These are phyloP conservation scores for Phytophthora pistaciae DNA, from an alignment of 352 stramenopile species.

Conservation along the genomic window DNA sequence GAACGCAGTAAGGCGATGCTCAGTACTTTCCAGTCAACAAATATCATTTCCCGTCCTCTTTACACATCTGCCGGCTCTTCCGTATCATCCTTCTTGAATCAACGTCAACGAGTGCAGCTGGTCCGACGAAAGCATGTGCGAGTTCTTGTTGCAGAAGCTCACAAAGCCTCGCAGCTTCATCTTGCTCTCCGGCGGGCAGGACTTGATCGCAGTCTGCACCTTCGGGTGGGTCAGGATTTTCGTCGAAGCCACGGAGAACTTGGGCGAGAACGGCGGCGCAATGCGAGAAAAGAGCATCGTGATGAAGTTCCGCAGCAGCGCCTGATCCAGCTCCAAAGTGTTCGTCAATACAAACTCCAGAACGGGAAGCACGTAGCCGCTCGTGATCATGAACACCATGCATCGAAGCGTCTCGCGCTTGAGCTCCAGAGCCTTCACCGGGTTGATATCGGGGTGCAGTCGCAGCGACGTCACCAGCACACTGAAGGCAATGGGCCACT, in stretches of 20 bases:
- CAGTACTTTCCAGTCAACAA: background rate
- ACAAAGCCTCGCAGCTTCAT: slow-evolving; percentile 76
- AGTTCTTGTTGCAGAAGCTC: slow-evolving; percentile 76
- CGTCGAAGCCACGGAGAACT: slow-evolving; percentile 75
- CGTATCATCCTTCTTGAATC: slow-evolving; percentile 51
- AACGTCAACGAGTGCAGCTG: slow-evolving; percentile 70
- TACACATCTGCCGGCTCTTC: slow-evolving; percentile 8
- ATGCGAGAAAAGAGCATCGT: slow-evolving; percentile 82
- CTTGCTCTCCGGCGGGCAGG: slow-evolving; percentile 81
- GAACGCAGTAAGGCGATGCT: background rate
- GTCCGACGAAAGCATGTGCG: slow-evolving; percentile 60
- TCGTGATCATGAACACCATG: slow-evolving; percentile 91
- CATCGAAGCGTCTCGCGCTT: slow-evolving; percentile 86
- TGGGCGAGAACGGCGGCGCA: slow-evolving; percentile 76
- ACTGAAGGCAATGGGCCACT: slow-evolving; percentile 87
- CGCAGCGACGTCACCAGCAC: slow-evolving; percentile 82
- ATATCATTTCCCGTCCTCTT: background rate
- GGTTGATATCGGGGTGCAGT: slow-evolving; percentile 82
- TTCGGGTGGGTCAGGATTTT: slow-evolving; percentile 88
- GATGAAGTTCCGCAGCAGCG: slow-evolving; percentile 87
- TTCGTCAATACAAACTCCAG: slow-evolving; percentile 87
- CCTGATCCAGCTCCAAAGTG: slow-evolving; percentile 84
- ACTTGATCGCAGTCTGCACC: slow-evolving; percentile 85
- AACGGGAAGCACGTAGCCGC: slow-evolving; percentile 85
- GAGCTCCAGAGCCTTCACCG: slow-evolving; percentile 86